Evolutionary conservation across 1,284 basidiomycete species (phyloP), one percentile per base, ranked within the genome.

Genomic region (Sporisorium exsertum): DNA sequence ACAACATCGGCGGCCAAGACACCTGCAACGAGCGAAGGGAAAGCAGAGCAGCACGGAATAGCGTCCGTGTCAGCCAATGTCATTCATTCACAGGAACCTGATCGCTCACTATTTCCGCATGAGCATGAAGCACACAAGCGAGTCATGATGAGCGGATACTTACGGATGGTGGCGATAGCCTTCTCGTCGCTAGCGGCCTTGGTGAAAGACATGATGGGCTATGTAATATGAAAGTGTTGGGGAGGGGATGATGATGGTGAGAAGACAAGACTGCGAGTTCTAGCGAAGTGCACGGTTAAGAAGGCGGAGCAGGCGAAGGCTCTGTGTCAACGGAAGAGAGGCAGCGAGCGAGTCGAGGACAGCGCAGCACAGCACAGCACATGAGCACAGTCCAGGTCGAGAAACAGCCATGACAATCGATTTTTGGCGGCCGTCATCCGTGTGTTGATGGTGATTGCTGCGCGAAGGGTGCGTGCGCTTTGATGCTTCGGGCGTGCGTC

Each of bases 81-180:
- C 45, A 35, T 16, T 40, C 5, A 5, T 16, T 35, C 18, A 10
- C 33, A 4, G 15, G 4, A 13, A 20, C 26, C 27, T 29, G 9
- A 4, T 49, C 29, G 16, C n/a, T 50, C 10, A 26, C 49, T 4
- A 2, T 32, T 9, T 32, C 16, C 4, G 18, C 29, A 33, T 40
- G 45, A 29, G 15, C 3, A 24, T 47, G 24, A 37, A 51, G 40
- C 32, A 26, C 22, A 27, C 54, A 57, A 29, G 50, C 24, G 22
- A 26, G 5, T 43, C 26, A 59, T 20, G 20, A 27, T 13, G 27
- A 27, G 22, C 16, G n/a, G 18, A 27, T 18, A 80, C 80, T 63
- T 66, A 81, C 81, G 79, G 57, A 82, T 80, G 64, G 81, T 73
- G 66, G 77, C 75, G 59, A 82, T 79, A 15, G 81, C 70, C 68